Conservation (phyloP, 176 grass and related monocot species). For the Aegilops speltoides region DNA sequence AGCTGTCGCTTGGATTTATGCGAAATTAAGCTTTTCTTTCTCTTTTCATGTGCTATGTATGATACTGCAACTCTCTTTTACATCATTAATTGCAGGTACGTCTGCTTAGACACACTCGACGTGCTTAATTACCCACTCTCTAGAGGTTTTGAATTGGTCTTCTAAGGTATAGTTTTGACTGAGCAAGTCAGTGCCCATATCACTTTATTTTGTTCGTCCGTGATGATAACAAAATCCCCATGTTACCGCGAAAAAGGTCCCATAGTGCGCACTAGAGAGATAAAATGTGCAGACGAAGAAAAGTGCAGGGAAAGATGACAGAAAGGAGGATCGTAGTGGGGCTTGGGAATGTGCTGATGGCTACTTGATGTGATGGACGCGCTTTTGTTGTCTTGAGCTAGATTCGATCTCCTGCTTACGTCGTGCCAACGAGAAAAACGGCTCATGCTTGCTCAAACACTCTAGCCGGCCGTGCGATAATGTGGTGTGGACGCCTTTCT, state of each 20-base stretch:
- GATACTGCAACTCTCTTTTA: too few species aligned
- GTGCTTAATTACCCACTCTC: background rate
- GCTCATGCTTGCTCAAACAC: background rate
- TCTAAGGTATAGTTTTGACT: background rate
- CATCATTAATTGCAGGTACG: too few species aligned
- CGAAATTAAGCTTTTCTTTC: too few species aligned
- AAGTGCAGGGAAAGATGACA: conserved; percentile 15
- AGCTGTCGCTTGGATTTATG: too few species aligned
- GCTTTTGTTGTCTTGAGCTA: background rate
- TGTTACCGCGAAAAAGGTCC: background rate
- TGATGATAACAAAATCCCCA: background rate
- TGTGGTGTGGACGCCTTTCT: background rate
- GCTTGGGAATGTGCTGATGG: conserved; percentile 21
- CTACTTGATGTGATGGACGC: background rate
- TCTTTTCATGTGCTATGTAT: too few species aligned
- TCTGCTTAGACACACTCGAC: too few species aligned
- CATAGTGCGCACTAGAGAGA: conserved; percentile 30
- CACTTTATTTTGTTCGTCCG: background rate
- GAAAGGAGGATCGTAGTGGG: conserved; percentile 30
- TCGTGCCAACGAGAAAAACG: conserved; percentile 5
- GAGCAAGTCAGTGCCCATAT: background rate
- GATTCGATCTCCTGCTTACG: conserved; percentile 11
- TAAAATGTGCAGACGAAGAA: conserved; percentile 15
- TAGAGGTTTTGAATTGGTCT: background rate
- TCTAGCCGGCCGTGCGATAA: background rate